Percentiles rank a stretch among this genome's conserved stretches.
Evolutionary conservation across 1,284 basidiomycete genomes (phyloP).

Genomic region (Lentinula novae-zelandiae): DNA sequence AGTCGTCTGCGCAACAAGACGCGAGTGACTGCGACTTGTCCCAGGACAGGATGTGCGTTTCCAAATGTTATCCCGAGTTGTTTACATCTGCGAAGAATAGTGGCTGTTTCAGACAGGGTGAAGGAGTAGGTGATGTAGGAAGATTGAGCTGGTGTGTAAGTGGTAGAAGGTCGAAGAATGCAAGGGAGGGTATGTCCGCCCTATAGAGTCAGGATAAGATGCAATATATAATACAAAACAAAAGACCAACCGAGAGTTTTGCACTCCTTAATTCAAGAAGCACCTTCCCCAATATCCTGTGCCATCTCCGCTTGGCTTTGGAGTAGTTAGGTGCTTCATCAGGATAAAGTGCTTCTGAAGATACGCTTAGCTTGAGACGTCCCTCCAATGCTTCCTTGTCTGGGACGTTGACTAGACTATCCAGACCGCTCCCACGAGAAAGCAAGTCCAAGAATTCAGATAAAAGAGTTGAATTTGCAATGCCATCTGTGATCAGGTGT

Average conservation of each 20-base stretch:
- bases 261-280: slow-evolving; percentile 30
- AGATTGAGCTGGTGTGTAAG: slow-evolving; percentile 33
- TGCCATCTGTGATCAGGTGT: slow-evolving; percentile 48
- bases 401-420: neutral
- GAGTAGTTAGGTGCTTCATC: slow-evolving; percentile 20
- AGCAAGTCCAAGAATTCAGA: slow-evolving; percentile 45
- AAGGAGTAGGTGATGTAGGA: slow-evolving; percentile 23
- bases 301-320: slow-evolving; percentile 41
- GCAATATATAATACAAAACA: slow-evolving; percentile 5
- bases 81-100: slow-evolving; percentile 36
- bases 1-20: slow-evolving; percentile 45
- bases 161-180: slow-evolving; percentile 31
- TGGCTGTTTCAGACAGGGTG: slow-evolving; percentile 23
- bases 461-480: slow-evolving; percentile 37
- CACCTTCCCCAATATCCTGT: slow-evolving; percentile 38
- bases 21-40: slow-evolving; percentile 52
- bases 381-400: slow-evolving; percentile 19
- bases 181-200: slow-evolving; percentile 56
- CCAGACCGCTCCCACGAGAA: slow-evolving; percentile 19
- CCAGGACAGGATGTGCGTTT: slow-evolving; percentile 44
- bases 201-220: slow-evolving; percentile 25
- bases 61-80: slow-evolving; percentile 45
- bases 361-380: slow-evolving; percentile 37
- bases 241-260: slow-evolving; percentile 32
- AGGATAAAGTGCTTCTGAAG: slow-evolving; percentile 36